These are phyloP conservation scores for Akanthomyces muscarius DNA, from an alignment of 2,329 filamentous ascomycete genomes.

Conservation along the genomic window DNA sequence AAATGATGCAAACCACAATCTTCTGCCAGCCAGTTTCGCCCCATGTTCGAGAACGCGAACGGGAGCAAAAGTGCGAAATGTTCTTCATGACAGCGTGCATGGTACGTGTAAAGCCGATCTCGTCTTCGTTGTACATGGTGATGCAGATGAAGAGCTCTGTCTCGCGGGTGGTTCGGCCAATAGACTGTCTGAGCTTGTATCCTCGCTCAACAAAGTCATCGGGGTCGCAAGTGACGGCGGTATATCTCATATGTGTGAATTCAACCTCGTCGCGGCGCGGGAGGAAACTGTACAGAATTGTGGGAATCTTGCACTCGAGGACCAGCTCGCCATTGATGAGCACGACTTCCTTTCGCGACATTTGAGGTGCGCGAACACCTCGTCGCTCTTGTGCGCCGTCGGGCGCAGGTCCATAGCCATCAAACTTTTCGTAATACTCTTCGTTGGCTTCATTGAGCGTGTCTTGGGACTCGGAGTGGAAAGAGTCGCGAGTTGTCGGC, in stretches of 20 bases:
- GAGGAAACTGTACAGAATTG: slow-evolving; percentile 94
- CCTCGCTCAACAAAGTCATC: slow-evolving; percentile 86
- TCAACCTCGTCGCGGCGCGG: slow-evolving; percentile 89
- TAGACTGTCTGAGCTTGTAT: slow-evolving; percentile 89
- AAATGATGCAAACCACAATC: slow-evolving; percentile 96
- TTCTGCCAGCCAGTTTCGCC: slow-evolving; percentile 98
- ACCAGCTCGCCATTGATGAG: slow-evolving; percentile 97
- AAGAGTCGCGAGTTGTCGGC: slow-evolving; percentile 52
- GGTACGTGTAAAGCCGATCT: slow-evolving; percentile 91
- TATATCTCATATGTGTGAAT: slow-evolving; percentile 98
- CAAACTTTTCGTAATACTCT: slow-evolving; percentile 53
- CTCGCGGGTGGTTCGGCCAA: slow-evolving; percentile 77
- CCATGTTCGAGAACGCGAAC: slow-evolving; percentile 91
- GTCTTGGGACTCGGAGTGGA: slow-evolving; percentile 49
- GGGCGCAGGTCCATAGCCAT: slow-evolving; percentile 85
- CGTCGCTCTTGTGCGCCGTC: slow-evolving; percentile 81
- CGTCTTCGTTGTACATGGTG: slow-evolving; percentile 99
- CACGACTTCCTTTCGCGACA: slow-evolving; percentile 88
- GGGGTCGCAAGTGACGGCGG: slow-evolving; percentile 95
- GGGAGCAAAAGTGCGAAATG: slow-evolving; percentile 91
- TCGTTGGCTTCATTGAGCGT: slow-evolving; percentile 48
- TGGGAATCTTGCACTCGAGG: slow-evolving; percentile 97
- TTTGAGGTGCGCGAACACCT: slow-evolving; percentile 81
- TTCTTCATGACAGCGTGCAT: slow-evolving; percentile 99
- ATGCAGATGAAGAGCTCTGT: slow-evolving; percentile 95